Evolutionary conservation across 768 basidiomycete genomes (phyloP), one percentile per base, ranked within the genome.

Genomic region (Mycena venus): DNA sequence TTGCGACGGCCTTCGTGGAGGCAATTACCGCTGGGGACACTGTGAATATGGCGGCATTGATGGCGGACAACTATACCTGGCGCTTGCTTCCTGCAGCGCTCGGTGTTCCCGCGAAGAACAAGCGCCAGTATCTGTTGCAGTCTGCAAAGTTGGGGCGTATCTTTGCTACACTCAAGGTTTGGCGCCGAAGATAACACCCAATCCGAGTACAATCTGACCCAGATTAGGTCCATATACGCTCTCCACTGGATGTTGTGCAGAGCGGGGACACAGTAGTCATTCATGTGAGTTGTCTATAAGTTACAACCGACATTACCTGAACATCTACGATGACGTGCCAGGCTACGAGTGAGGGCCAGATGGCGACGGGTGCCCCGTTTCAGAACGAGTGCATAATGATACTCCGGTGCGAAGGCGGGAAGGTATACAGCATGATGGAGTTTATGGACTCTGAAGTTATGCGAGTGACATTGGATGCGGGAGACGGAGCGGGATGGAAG

Each of bases 11-110:
- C 2, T 47, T 58, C 55, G 55, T 68, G 21, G 53, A 40, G 9
- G 66, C 66, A n/a, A 58, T 59, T 31, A 23, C 14, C 17, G n/a
- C 38, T 1, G 49, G 60, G 27, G 34, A 70, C 27, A 5, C 15
- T 9, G 32, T n/a, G 0, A 3, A 0, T 3, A 27, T 69, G 58
- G 68, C 9, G 17, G 21, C 32, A 1, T 25, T 69, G 29, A 69
- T 60, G 68, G n/a, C 56, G 4, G 68, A 69, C 2, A 44, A 60
- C 31, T 69, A 60, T 31, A 42, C 21, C 27, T 69, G 58, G 68
- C 19, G 44, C 27, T 2, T 69, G 6, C 32, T 59, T 3, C 68
- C 68, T 14, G 51, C 31, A 7, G 4, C 68, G 51, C 44, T 69
- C 2, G 40, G 68, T 0, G 23, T 51, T 2, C 58, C 32, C 21